Conservation (phyloP, 495 filamentous ascomycete species). For the Penicillium subrubescens region DNA sequence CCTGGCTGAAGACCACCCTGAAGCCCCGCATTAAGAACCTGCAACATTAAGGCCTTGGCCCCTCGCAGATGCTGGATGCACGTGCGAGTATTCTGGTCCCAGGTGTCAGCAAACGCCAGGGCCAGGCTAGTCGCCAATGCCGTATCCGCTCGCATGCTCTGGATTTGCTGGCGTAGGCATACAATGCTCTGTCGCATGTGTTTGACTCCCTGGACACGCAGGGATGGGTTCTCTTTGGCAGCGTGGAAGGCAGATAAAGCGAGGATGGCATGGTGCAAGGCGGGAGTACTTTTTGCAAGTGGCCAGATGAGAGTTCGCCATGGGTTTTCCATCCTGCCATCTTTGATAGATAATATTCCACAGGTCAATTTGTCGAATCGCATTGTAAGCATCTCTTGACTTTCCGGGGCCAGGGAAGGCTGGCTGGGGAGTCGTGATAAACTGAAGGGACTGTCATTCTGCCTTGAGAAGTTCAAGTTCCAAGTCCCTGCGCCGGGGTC, state of each 20-base stretch:
- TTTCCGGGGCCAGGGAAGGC: constrained; percentile 43
- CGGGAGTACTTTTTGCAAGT: constrained; percentile 64
- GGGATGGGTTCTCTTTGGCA: constrained; percentile 56
- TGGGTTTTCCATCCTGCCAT: constrained; percentile 74
- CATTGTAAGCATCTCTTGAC: constrained; percentile 65
- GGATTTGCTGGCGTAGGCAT: constrained; percentile 58
- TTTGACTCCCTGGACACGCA: constrained; percentile 69
- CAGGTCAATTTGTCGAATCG: constrained; percentile 74
- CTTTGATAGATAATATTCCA: constrained; percentile 72
- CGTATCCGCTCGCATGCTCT: constrained; percentile 63
- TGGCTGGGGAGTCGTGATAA: constrained; percentile 11
- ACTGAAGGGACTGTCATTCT: constrained; percentile 11
- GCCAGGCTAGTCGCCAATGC: constrained; percentile 75
- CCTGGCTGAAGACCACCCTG: constrained; percentile 34
- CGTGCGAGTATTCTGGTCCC: constrained; percentile 75
- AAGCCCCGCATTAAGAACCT: constrained; percentile 51
- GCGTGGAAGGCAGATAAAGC: constrained; percentile 77
- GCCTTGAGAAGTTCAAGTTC: constrained; percentile 29
- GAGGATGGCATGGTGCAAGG: constrained; percentile 74
- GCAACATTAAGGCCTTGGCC: constrained; percentile 65
- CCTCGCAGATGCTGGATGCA: constrained; percentile 74
- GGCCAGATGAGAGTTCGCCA: constrained; percentile 79
- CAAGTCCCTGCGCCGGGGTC: constrained; percentile 41
- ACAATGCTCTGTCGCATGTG: constrained; percentile 71
- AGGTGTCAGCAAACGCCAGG: constrained; percentile 76